Percentiles rank a stretch among this genome's conserved stretches.
Conservation (phyloP, 2,329 filamentous ascomycete species). For the Pestalotiopsis fici region DNA sequence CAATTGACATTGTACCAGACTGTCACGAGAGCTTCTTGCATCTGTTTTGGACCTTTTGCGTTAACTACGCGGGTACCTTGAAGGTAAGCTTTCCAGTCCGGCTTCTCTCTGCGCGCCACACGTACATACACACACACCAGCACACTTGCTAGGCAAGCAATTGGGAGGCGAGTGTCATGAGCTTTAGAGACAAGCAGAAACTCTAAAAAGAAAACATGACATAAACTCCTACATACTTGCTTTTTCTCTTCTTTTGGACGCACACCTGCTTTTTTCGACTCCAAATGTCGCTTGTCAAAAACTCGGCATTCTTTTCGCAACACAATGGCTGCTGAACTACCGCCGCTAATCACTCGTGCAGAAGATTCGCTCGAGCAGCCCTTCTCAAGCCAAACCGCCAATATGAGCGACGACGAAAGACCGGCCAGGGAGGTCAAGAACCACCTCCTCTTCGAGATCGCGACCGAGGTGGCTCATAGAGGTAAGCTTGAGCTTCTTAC, state of each 20-base stretch:
- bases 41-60: not conserved
- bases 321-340: not conserved
- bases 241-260: not conserved
- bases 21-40: not conserved
- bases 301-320: not conserved
- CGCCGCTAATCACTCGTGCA: conserved; percentile 1
- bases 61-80: not conserved
- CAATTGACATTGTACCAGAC: not conserved
- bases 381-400: conserved; percentile 19
- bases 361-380: not conserved
- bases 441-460: conserved; percentile 94
- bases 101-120: not conserved
- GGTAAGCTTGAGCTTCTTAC: conserved; percentile 56
- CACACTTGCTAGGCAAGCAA: not conserved
- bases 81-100: not conserved
- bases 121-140: not conserved
- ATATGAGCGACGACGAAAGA: conserved; percentile 47
- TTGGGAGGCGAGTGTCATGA: not conserved
- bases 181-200: conserved; percentile 4
- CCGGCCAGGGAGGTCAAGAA: conserved; percentile 78
- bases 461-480: conserved; percentile 96
- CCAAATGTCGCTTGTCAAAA: not conserved
- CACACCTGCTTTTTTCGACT: not conserved
- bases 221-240: not conserved
- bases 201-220: not conserved